A percentile compares a stretch with the other conserved stretches of the same genome.
These are phyloP conservation scores for Paraleonurus japonicus DNA, from an alignment of 257 asterid species.

Conservation along the genomic window DNA sequence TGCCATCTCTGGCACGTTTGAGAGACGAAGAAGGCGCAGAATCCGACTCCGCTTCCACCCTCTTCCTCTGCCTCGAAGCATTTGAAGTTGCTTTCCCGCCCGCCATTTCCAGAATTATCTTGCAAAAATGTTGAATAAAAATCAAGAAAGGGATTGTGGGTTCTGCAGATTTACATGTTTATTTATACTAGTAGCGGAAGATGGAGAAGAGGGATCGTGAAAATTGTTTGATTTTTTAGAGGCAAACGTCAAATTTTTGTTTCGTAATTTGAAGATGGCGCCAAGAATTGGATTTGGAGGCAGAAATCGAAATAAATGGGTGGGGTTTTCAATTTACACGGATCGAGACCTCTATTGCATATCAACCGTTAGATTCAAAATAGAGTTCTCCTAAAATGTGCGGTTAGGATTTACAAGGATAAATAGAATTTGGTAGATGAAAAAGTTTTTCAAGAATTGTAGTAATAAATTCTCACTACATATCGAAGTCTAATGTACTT, in stretches of 20 bases:
- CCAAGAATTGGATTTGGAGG: constrained; percentile 27
- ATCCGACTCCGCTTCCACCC: constrained; percentile 61
- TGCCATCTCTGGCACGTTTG: constrained; percentile 83
- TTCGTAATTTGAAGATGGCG: constrained; percentile 23
- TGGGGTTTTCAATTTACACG: background rate
- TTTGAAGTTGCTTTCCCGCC: constrained; percentile 45
- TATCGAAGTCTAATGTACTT: too few relatives aligned
- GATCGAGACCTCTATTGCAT: constrained; percentile 14
- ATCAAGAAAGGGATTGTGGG: background rate
- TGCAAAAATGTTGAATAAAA: background rate
- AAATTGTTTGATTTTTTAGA: constrained; percentile 16
- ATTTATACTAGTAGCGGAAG: constrained; percentile 18
- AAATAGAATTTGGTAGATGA: too few relatives aligned
- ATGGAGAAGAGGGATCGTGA: constrained; percentile 9
- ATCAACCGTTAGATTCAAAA: constrained; percentile 20
- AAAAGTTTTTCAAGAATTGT: too few relatives aligned
- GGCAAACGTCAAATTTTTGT: constrained; percentile 15
- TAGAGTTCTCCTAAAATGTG: background rate
- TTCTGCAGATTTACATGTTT: background rate
- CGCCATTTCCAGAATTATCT: constrained; percentile 37
- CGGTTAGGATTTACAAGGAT: constrained; percentile 24
- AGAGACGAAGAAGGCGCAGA: constrained; percentile 36
- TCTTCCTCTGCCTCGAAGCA: constrained; percentile 54
- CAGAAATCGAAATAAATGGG: background rate
- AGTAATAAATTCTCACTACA: too few relatives aligned